phyloP scores from a whole-genome alignment of 192 early-diverging fungal genomes.

The Backusella psychrophila region DNA sequence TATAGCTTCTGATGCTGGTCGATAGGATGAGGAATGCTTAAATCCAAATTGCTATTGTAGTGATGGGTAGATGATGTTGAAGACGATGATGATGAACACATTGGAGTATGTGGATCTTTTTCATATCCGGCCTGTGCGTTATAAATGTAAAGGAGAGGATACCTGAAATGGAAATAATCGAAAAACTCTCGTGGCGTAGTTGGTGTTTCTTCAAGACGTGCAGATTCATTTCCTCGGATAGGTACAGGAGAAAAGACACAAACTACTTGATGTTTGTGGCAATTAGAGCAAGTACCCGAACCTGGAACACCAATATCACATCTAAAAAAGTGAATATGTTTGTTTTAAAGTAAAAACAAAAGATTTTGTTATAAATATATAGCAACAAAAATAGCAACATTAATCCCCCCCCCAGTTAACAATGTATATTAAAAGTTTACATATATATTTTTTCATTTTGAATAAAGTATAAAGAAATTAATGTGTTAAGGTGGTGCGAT shows the following conservation, averaged over 20 bases:
- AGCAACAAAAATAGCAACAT: neutral
- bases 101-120: neutral
- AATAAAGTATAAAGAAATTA: neutral
- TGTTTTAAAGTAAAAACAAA: neutral
- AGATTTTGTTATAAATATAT: neutral
- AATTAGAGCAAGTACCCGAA: slow-evolving; percentile 28
- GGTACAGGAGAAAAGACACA: slow-evolving; percentile 21
- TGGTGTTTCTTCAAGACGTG: neutral
- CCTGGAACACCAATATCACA: slow-evolving; percentile 28
- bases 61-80: neutral
- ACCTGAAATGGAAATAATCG: slow-evolving; percentile 1
- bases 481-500: neutral
- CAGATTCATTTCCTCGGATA: slow-evolving; percentile 6
- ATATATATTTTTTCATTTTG: neutral
- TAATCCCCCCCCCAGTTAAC: neutral
- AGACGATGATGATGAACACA: neutral
- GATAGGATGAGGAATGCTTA: neutral
- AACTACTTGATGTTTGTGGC: slow-evolving; percentile 21
- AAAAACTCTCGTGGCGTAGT: neutral
- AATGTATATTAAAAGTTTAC: neutral
- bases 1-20: neutral
- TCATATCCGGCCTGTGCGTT: slow-evolving; percentile 14
- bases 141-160: slow-evolving; percentile 11
- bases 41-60: neutral
- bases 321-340: slow-evolving; percentile 11